Conservation (phyloP, 306 rosid species). For the Medicago truncatula region MtrunA17r5.0-ANR NC_053045.1:28787001-28787500, state of each 20-base stretch:
- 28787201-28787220: conserved; percentile 52
- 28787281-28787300: conserved; percentile 96
- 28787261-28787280: conserved; percentile 72
- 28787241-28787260: conserved; percentile 30
- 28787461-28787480: background rate
- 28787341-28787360: conserved; percentile 85
- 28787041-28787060: conserved; percentile 38
- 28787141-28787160: conserved; percentile 95
- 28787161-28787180: conserved; percentile 78
- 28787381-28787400: conserved; percentile 33
- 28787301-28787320: conserved; percentile 93
- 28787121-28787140: conserved; percentile 94
- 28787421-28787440: conserved; percentile 16
- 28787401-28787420: conserved; percentile 8
- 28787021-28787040: conserved; percentile 29
- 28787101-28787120: conserved; percentile 81
- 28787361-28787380: conserved; percentile 29
- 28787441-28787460: conserved; percentile 12
- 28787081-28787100: conserved; percentile 91
- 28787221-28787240: conserved; percentile 29
- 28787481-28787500: background rate
- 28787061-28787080: conserved; percentile 56
- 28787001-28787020: conserved; percentile 26
- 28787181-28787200: conserved; percentile 85
- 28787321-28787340: conserved; percentile 93